These are phyloP conservation scores for Shiraia sp. DNA, from an alignment of 2,329 filamentous ascomycete genomes.

Conservation along the genomic window DNA sequence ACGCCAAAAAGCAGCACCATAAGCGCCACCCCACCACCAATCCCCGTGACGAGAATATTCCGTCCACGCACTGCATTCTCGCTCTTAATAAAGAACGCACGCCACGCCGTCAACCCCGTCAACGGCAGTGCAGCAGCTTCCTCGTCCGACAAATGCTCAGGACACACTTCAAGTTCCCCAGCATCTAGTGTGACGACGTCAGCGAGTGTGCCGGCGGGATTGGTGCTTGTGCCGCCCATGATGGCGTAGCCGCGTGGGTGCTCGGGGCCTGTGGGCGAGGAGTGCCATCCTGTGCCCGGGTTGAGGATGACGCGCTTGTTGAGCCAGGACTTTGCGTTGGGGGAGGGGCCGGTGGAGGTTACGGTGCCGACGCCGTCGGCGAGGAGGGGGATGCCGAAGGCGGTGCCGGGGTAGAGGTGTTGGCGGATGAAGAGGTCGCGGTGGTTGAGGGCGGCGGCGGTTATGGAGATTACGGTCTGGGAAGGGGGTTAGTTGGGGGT, in stretches of 20 bases:
- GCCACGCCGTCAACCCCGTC: constrained; percentile 85
- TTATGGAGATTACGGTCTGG: constrained; percentile 75
- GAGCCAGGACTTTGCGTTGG: constrained; percentile 59
- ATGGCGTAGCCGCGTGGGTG: constrained; percentile 62
- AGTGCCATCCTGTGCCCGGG: constrained; percentile 77
- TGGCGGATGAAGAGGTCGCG: constrained; percentile 93
- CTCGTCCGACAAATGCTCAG: constrained; percentile 68
- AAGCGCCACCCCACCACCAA: constrained; percentile 89
- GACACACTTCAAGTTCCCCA: constrained; percentile 74
- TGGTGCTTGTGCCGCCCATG: constrained; percentile 68
- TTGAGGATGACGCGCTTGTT: constrained; percentile 76
- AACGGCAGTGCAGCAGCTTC: constrained; percentile 86
- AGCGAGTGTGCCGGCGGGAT: constrained; percentile 70
- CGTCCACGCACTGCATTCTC: constrained; percentile 64
- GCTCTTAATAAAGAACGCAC: constrained; percentile 80
- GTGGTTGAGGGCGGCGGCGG: constrained; percentile 87
- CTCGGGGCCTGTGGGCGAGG: constrained; percentile 74
- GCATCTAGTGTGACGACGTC: constrained; percentile 73
- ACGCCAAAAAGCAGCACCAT: constrained; percentile 79
- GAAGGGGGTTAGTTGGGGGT: constrained; percentile 43
- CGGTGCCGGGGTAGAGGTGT: constrained; percentile 84
- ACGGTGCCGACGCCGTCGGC: constrained; percentile 83
- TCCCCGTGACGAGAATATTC: constrained; percentile 86
- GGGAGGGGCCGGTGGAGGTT: constrained; percentile 61
- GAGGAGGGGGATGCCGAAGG: constrained; percentile 76